A percentile compares a stretch with the other conserved stretches of the same genome.
Conservation (phyloP, 345 rosid species). For the Pugionium cornutum region DNA sequence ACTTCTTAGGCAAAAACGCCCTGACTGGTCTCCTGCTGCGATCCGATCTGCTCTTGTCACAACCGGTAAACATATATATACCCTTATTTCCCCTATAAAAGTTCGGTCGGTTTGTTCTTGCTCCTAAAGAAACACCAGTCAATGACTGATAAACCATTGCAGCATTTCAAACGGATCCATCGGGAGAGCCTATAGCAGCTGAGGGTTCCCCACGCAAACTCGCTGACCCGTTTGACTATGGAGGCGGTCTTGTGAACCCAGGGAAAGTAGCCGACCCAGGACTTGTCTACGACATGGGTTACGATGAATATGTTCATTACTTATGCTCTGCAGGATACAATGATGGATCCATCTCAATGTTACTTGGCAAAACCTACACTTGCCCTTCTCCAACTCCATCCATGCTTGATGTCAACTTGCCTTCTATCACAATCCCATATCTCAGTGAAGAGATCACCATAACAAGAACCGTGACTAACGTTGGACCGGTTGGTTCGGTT, state of each 20-base stretch:
- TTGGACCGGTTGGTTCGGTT: slow-evolving; percentile 51
- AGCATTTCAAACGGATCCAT: slow-evolving; percentile 56
- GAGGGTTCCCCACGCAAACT: slow-evolving; percentile 62
- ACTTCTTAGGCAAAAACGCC: slow-evolving; percentile 55
- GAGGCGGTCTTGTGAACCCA: slow-evolving; percentile 69
- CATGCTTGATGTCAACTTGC: slow-evolving; percentile 58
- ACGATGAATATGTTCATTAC: slow-evolving; percentile 51
- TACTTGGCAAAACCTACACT: slow-evolving; percentile 40
- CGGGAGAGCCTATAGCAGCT: slow-evolving; percentile 45
- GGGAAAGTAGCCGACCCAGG: slow-evolving; percentile 55
- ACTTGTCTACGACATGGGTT: slow-evolving; percentile 53
- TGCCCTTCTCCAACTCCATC: slow-evolving; percentile 51
- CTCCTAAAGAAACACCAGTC: background rate
- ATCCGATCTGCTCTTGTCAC: slow-evolving; percentile 67
- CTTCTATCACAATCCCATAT: slow-evolving; percentile 66
- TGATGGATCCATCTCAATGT: slow-evolving; percentile 49
- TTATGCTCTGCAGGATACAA: slow-evolving; percentile 66
- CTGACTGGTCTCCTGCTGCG: slow-evolving; percentile 74
- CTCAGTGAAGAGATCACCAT: slow-evolving; percentile 49
- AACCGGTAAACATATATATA: slow-evolving; percentile 38
- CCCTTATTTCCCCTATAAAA: too few species aligned
- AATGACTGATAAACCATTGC: slow-evolving; percentile 15
- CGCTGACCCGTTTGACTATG: slow-evolving; percentile 67
- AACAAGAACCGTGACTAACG: slow-evolving; percentile 68
- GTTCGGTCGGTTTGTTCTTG: background rate